phyloP scores from a whole-genome alignment of 2,329 filamentous ascomycete genomes.

The Neonectria ditissima region DNA sequence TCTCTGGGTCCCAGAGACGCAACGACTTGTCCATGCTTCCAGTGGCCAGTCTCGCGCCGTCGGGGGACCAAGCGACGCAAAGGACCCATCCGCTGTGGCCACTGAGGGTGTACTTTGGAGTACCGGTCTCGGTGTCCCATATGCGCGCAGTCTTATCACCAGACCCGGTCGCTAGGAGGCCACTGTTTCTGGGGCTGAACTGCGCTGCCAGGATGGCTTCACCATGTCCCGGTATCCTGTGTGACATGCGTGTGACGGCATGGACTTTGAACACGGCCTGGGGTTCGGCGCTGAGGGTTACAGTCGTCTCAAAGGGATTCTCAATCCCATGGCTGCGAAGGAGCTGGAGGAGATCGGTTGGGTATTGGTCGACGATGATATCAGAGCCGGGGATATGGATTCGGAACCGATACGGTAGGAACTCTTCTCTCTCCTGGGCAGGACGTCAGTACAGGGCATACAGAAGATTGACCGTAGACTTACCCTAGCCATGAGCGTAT shows the following conservation, averaged over 20 bases:
- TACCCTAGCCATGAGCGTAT: conserved; percentile 84
- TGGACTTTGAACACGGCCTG: conserved; percentile 96
- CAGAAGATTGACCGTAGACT: conserved; percentile 34
- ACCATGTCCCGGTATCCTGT: conserved; percentile 89
- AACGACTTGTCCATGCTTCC: conserved; percentile 94
- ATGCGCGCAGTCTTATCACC: conserved; percentile 92
- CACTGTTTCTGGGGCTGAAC: conserved; percentile 84
- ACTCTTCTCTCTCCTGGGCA: conserved; percentile 65
- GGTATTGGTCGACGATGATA: conserved; percentile 67
- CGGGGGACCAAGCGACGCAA: conserved; percentile 87
- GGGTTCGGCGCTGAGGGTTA: conserved; percentile 73
- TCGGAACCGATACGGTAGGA: conserved; percentile 71
- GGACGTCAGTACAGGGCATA: conserved; percentile 5
- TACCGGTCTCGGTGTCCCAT: conserved; percentile 96
- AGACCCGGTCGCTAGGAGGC: conserved; percentile 85
- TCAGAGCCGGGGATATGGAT: conserved; percentile 68
- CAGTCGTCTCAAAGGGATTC: conserved; percentile 67
- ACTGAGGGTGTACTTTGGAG: conserved; percentile 84
- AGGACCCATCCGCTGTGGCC: conserved; percentile 91
- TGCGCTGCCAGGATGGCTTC: conserved; percentile 88
- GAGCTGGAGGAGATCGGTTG: conserved; percentile 65
- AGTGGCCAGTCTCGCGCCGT: conserved; percentile 84
- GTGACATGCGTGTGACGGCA: conserved; percentile 89
- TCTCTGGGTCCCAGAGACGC: conserved; percentile 88
- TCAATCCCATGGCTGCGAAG: conserved; percentile 68